Evolutionary conservation across 768 basidiomycete genomes (phyloP).

Genomic region (Lactarius sanguifluus): DNA sequence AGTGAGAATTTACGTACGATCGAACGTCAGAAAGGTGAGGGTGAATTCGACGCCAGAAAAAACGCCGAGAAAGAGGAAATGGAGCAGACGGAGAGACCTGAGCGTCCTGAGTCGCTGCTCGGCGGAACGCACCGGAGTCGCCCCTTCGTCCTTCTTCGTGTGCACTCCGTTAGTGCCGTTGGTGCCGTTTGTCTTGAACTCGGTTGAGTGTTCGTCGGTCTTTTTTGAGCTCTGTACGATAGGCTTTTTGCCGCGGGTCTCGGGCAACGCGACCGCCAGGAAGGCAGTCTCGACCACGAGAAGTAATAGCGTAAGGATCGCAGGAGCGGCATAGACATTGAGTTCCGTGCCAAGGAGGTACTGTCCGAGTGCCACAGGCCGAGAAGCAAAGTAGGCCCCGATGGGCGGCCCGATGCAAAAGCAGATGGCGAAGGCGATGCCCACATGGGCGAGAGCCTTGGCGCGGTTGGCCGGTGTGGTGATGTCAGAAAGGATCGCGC

Average conservation of each 20-base stretch:
- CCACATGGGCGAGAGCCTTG: slow-evolving; percentile 85
- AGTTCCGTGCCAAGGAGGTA: slow-evolving; percentile 59
- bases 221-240: slow-evolving; percentile 19
- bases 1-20: slow-evolving; percentile 52
- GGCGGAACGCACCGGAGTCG: slow-evolving; percentile 27
- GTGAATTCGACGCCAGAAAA: slow-evolving; percentile 98
- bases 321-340: slow-evolving; percentile 92
- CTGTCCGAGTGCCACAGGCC: slow-evolving; percentile 60
- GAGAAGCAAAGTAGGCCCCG: slow-evolving; percentile 94
- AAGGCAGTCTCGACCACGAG: slow-evolving; percentile 79
- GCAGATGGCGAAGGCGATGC: slow-evolving; percentile 94
- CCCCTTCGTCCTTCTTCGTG: slow-evolving; percentile 16
- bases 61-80: slow-evolving; percentile 82
- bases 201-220: slow-evolving; percentile 25
- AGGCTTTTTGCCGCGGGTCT: slow-evolving; percentile 59
- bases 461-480: slow-evolving; percentile 78
- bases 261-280: slow-evolving; percentile 73
- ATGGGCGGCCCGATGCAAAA: slow-evolving; percentile 92
- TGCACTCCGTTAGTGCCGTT: slow-evolving; percentile 13
- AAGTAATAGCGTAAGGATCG: slow-evolving; percentile 75
- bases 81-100: slow-evolving; percentile 59
- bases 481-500: slow-evolving; percentile 92
- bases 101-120: slow-evolving; percentile 59
- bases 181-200: slow-evolving; percentile 1
- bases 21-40: slow-evolving; percentile 90